These are phyloP conservation scores for Proliferodiscus dingleyae DNA, from an alignment of 2,329 filamentous ascomycete species.

Conservation along the genomic window DNA sequence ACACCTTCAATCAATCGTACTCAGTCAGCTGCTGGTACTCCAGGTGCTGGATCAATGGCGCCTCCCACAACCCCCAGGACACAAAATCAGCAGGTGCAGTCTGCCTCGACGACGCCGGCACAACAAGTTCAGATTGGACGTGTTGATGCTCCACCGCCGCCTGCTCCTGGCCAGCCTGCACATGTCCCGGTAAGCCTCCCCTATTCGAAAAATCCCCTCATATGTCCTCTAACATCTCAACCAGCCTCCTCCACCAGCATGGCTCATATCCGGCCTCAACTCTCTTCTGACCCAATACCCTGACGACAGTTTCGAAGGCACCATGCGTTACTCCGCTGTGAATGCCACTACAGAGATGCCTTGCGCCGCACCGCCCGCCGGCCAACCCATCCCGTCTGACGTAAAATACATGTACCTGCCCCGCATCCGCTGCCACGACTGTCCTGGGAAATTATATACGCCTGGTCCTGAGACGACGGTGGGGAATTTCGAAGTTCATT, in stretches of 20 bases:
- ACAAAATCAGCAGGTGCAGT: slow-evolving; percentile 26
- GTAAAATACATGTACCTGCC: slow-evolving; percentile 80
- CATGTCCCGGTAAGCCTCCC: slow-evolving; percentile 54
- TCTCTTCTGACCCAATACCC: slow-evolving; percentile 67
- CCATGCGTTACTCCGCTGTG: slow-evolving; percentile 85
- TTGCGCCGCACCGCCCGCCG: slow-evolving; percentile 45
- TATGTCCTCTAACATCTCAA: slow-evolving; percentile 19
- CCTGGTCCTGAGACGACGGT: slow-evolving; percentile 80
- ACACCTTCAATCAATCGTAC: slow-evolving; percentile 42
- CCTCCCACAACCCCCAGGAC: slow-evolving; percentile 40
- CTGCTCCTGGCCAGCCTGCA: slow-evolving; percentile 49
- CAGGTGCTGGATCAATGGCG: slow-evolving; percentile 49
- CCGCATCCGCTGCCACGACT: slow-evolving; percentile 86
- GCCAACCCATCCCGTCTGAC: slow-evolving; percentile 52
- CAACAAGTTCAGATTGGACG: slow-evolving; percentile 58
- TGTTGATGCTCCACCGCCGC: slow-evolving; percentile 60
- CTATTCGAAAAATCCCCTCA: neutral
- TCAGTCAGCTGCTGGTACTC: slow-evolving; percentile 44
- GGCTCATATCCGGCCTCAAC: slow-evolving; percentile 73
- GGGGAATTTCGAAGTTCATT: slow-evolving; percentile 87
- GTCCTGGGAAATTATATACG: slow-evolving; percentile 89
- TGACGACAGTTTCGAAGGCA: slow-evolving; percentile 77
- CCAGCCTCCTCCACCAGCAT: slow-evolving; percentile 79
- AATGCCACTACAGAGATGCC: slow-evolving; percentile 66
- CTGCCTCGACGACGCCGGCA: slow-evolving; percentile 31